Conservation (phyloP, 2,329 filamentous ascomycete species). For the Aspergillus luchuensis region DNA sequence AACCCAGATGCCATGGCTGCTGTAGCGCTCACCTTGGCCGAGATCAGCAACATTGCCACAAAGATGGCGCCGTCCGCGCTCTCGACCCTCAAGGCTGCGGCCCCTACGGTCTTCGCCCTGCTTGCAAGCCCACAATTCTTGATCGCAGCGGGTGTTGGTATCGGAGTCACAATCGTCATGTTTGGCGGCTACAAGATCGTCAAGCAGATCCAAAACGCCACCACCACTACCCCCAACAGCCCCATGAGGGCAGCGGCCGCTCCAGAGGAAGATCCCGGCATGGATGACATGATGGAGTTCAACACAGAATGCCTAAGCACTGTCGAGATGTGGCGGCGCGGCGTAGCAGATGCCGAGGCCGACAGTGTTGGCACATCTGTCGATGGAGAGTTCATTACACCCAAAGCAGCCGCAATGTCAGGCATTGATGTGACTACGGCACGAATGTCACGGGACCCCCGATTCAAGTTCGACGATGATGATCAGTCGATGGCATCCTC, state of each 20-base stretch:
- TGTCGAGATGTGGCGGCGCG: slow-evolving; percentile 65
- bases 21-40: slow-evolving; percentile 87
- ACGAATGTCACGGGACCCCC: slow-evolving; percentile 32
- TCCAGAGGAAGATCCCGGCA: slow-evolving; percentile 31
- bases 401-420: slow-evolving; percentile 54
- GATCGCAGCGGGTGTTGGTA: slow-evolving; percentile 83
- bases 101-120: slow-evolving; percentile 82
- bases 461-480: slow-evolving; percentile 40
- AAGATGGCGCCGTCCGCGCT: slow-evolving; percentile 86
- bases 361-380: slow-evolving; percentile 61
- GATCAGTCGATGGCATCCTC: slow-evolving; percentile 36
- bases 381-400: slow-evolving; percentile 67
- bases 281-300: slow-evolving; percentile 61
- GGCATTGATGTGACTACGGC: slow-evolving; percentile 43
- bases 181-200: slow-evolving; percentile 98
- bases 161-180: slow-evolving; percentile 93
- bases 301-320: slow-evolving; percentile 54
- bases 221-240: slow-evolving; percentile 15
- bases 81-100: slow-evolving; percentile 72
- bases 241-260: not conserved
- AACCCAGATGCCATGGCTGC: slow-evolving; percentile 91
- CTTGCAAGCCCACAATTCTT: slow-evolving; percentile 90
- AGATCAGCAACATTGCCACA: slow-evolving; percentile 77
- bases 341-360: slow-evolving; percentile 61
- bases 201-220: slow-evolving; percentile 68